Percentiles rank a stretch among this genome's conserved stretches.
These are phyloP conservation scores for Mortierella sp. DNA, from an alignment of 371 early-diverging fungal species.

Conservation along the genomic window DNA sequence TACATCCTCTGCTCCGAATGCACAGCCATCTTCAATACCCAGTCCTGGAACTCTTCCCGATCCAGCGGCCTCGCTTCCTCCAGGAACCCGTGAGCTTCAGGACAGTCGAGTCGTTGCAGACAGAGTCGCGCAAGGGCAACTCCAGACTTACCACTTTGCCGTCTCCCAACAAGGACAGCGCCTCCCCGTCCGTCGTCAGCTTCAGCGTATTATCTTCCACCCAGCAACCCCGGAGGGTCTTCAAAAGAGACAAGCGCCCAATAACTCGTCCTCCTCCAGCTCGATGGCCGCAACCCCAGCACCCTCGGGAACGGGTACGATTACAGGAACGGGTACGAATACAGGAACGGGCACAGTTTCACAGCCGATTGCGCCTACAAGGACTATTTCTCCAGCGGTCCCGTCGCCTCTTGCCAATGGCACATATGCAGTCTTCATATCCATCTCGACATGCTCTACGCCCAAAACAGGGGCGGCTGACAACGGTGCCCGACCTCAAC, in stretches of 20 bases:
- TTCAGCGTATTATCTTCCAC: constrained; percentile 43
- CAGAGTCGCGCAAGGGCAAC: constrained; percentile 28
- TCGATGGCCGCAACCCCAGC: constrained; percentile 9
- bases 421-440: constrained; percentile 41
- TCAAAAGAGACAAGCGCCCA: neutral
- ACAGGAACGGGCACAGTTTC: neutral
- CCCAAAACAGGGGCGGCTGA: constrained; percentile 14
- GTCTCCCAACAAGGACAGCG: constrained; percentile 19
- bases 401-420: constrained; percentile 37
- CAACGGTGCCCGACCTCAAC: constrained; percentile 35
- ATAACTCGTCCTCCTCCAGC: neutral
- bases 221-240: constrained; percentile 4
- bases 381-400: constrained; percentile 25
- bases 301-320: too few species aligned
- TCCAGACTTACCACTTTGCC: constrained; percentile 46
- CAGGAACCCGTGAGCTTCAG: constrained; percentile 36
- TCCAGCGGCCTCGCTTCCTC: constrained; percentile 11
- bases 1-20: neutral
- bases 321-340: too few species aligned
- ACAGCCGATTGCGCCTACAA: constrained; percentile 10
- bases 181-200: constrained; percentile 37
- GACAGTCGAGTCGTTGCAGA: constrained; percentile 39
- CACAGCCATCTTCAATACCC: constrained; percentile 19
- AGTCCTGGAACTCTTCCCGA: constrained; percentile 8
- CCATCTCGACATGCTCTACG: constrained; percentile 40